Evolutionary conservation across 768 basidiomycete genomes (phyloP), one percentile per base, ranked within the genome.

Genomic region (Tulasnella sp.): DNA sequence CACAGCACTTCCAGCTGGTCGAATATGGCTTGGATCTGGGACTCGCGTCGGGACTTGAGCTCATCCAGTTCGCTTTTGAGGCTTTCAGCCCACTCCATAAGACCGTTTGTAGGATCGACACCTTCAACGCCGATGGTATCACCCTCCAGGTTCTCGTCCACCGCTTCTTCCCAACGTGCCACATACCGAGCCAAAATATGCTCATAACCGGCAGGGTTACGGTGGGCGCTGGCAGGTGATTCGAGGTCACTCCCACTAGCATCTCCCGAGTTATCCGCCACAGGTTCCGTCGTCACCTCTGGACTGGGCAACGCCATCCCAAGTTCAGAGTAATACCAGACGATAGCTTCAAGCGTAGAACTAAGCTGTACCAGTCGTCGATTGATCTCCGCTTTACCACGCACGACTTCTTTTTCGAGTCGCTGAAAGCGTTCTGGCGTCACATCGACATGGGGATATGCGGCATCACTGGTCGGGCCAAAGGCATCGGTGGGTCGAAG

Each of bases 1-100:
- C 94, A 99, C 2, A 98, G 76, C 0, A 81, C 81, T 67, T 94
- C 93, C 1, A 99, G 76, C 61, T 90, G 82, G 68, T 98, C 91
- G 65, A 92, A 99, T 75, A 97, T 84, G 0, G 82, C 77, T 67
- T 99, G 94, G 29, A 99, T 97, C 62, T 83, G 81, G 0, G 78
- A 71, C 64, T 94, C 91, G 11, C 92, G 77, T 29, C 77, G 71
- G 35, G 77, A 75, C 69, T 91, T 91, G 49, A 81, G 73, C 12
- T 85, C 82, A 58, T 83, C 81, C 55, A 96, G 75, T 61, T 80
- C 75, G 4, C 71, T 58, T 49, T 74, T 76, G 57, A 81, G 71
- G 15, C 71, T 69, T 29, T 77, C 73, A 0, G 86, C 82, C 81
- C 90, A 91, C 6, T 73, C 64, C 27, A 93, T 67, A n/a, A 96